These are phyloP conservation scores for Trichosporon ovoides DNA, from an alignment of 1,284 basidiomycete genomes.

Conservation along the genomic window DNA sequence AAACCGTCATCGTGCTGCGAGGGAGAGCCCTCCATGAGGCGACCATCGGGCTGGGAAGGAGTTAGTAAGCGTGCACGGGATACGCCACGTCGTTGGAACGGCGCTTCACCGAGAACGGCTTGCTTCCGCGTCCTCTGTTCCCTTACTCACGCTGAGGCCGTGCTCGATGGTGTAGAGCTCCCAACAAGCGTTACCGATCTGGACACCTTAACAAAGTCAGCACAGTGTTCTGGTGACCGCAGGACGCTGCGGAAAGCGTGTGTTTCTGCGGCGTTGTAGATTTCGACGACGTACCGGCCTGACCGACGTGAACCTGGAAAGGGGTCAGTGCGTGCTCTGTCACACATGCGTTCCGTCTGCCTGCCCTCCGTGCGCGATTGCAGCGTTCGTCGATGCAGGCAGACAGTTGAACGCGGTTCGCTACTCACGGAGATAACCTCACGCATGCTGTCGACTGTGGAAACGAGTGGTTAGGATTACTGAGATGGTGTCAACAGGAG, in stretches of 20 bases:
- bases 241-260: background rate
- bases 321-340: background rate
- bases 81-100: slow-evolving; percentile 1
- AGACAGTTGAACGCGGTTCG: too few relatives aligned
- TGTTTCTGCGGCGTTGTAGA: background rate
- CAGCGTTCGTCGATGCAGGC: background rate
- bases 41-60: slow-evolving; percentile 73
- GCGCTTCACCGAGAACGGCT: background rate
- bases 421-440: slow-evolving; percentile 48
- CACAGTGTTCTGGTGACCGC: background rate
- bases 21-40: slow-evolving; percentile 68
- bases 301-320: slow-evolving; percentile 48
- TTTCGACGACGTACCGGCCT: slow-evolving; percentile 40
- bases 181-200: slow-evolving; percentile 94
- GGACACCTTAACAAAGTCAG: slow-evolving; percentile 41
- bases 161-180: slow-evolving; percentile 99
- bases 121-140: background rate
- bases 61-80: slow-evolving; percentile 17
- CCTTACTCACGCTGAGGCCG: slow-evolving; percentile 74
- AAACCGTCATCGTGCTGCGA: slow-evolving; percentile 81
- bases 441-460: slow-evolving; percentile 32
- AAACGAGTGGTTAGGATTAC: slow-evolving; percentile 10
- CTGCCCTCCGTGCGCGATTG: background rate
- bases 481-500: background rate
- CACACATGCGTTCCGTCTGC: background rate